A percentile compares a stretch with the other conserved stretches of the same genome.
Evolutionary conservation across 345 rosid genomes (phyloP).

Genomic region (Turritis glabra): DNA sequence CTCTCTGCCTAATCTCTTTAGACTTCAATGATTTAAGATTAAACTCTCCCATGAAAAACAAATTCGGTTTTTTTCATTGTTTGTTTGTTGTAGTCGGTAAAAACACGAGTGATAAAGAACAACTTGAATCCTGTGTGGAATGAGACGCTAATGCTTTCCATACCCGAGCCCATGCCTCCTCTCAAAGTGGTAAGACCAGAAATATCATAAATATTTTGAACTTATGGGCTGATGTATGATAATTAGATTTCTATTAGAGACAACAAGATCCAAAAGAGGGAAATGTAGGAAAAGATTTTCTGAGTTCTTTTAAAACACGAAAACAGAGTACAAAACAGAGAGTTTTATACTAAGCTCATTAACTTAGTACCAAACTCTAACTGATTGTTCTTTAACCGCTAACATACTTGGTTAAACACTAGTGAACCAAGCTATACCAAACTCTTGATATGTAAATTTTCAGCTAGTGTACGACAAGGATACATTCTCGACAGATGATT

Average conservation of each 20-base stretch:
- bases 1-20: conserved; percentile 17
- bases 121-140: conserved; percentile 98
- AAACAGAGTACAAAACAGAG: not conserved
- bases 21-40: not conserved
- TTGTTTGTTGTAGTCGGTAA: conserved; percentile 63
- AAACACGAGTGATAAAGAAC: conserved; percentile 90
- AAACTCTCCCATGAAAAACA: conserved; percentile 2
- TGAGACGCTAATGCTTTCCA: conserved; percentile 88
- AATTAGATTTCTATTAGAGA: not conserved
- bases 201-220: not conserved
- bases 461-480: conserved; percentile 94
- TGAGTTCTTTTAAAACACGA: not conserved
- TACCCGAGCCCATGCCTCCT: conserved; percentile 88
- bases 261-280: not conserved
- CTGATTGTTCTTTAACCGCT: not conserved
- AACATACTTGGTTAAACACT: not conserved
- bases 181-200: conserved; percentile 71
- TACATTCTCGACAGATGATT: conserved; percentile 80
- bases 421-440: not conserved
- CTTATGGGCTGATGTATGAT: not conserved
- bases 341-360: not conserved
- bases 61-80: not conserved
- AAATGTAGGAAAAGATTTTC: no score
- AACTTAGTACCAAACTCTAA: not conserved
- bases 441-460: conserved; percentile 6